Base-by-base conservation (phyloP, 495 filamentous ascomycete genomes). In the Hypomontagnella monticulosa region DNA sequence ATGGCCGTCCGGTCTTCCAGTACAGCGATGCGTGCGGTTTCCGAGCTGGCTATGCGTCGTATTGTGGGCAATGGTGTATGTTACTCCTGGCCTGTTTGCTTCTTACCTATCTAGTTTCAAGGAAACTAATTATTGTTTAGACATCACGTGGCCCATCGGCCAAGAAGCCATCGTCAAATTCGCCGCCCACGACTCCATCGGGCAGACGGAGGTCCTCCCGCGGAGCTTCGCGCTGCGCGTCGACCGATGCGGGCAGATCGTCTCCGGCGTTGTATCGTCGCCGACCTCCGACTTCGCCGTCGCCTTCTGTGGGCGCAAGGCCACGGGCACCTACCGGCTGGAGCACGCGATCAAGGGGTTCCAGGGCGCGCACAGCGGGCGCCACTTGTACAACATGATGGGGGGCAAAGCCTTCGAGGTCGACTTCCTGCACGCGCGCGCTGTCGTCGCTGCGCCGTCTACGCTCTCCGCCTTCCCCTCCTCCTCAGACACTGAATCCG, bases 101-200 rank as follows among this genome's bases (percentile, higher is more conserved):
- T 32, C 8, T 42, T 7, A 5, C 15, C 14, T 14, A 20, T 8
- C 12, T 49, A 43, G 23, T 41, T 27, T 27, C n/a, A n/a, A n/a
- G n/a, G n/a, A 6, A 6, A 27, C 23, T 27, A 27, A 27, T 6
- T 6, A 2, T 20, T 27, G 1, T 40, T 6, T 23, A 69, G 70
- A 74, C 46, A 69, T 77, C 16, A 64, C 75, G 30, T 78, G 75
- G 75, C 75, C 75, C 32, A 68, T 78, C 15, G 75, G 73, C 23
- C 71, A 67, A 41, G 63, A 74, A 37, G 74, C 75, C 30, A 56
- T 71, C 11, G 68, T 77, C 4, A 60, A 71, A 4, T 75, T 77
- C 58, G 61, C 64, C 33, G 64, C 75, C 16, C 75, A 73, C 55
- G 76, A 78, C 44, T 72, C 64, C 50, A 71, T 76, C 58, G 57